Base-by-base conservation (phyloP, 2,329 filamentous ascomycete genomes). In the Teratosphaeria zuluensis region DNA sequence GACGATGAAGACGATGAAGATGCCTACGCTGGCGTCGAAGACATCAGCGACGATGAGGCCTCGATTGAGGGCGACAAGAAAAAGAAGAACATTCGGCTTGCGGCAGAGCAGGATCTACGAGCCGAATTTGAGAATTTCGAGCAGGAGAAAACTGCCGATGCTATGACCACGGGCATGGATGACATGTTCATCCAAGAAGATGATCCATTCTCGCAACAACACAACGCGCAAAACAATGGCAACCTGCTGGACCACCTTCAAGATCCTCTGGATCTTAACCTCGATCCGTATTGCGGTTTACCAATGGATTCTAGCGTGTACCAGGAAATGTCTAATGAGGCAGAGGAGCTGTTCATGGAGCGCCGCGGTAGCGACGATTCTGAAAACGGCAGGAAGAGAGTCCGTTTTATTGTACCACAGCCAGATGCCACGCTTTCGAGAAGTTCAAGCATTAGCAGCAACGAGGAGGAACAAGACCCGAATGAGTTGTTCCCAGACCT, bases 401-500 rank as follows among this genome's bases (percentile, higher is more conserved):
- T 73, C 12, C 70, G 71, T 12, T 73, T 73, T 53, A 63, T 67
- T 48, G 42, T 48, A 21, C 42, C 42, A 21, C 69, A 72, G 54
- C 65, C 66, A 9, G 59, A 63, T n/a, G 68, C 64, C 8, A 65
- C 64, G 19, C 46, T 55, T 8, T 62, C 62, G n/a, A 61, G 67
- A n/a, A 65, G 63, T 9, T 68, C 68, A n/a, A 70, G 68, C 58
- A 59, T 66, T 51, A 69, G 67, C 55, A 70, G 66, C 51, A 31
- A 24, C 16, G 60, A 62, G 28, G 68, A 69, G 33, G 65, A 67
- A 33, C 65, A 69, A 12, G 66, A 70, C 59, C 63, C 66, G n/a
- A 57, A 64, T 32, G 68, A 69, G 16, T 59, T 64, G n/a, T 73
- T 69, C 55, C 71, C 71, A 8, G 71, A 73, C 58, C 65, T 73